Conservation (phyloP, 176 grass and related monocot genomes). For the Oryza coarctata region DNA sequence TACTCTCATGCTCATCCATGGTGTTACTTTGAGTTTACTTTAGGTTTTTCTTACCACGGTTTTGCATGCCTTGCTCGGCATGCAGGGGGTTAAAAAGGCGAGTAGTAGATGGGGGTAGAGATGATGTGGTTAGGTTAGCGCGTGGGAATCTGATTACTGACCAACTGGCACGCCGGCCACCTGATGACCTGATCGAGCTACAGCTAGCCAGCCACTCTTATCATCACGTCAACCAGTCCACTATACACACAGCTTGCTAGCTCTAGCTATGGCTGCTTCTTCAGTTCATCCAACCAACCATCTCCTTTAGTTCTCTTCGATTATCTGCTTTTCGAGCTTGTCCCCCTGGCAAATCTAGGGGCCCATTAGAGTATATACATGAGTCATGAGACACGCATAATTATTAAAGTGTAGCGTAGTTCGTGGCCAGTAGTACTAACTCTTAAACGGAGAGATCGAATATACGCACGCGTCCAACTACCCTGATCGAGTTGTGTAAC, state of each 20-base stretch:
- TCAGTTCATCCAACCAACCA: not conserved
- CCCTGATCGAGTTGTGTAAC: not conserved
- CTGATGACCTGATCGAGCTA: not conserved
- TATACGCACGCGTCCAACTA: not conserved
- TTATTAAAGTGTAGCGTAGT: not conserved
- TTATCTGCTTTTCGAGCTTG: constrained; percentile 2
- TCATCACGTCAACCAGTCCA: not conserved
- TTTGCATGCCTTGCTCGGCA: not conserved
- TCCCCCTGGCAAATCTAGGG: not conserved
- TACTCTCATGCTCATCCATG: not conserved
- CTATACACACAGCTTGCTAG: not conserved
- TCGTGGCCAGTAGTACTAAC: not conserved
- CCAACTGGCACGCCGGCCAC: constrained; percentile 61
- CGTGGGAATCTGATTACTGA: constrained; percentile 90
- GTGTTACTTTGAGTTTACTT: constrained; percentile 7
- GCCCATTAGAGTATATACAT: not conserved
- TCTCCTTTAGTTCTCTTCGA: not conserved
- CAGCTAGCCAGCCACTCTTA: not conserved
- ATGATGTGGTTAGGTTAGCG: constrained; percentile 69
- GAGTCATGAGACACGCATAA: not conserved
- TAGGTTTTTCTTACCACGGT: not conserved
- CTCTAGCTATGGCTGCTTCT: not conserved
- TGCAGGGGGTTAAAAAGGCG: constrained; percentile 33
- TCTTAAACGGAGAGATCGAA: not conserved
- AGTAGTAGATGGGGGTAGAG: not conserved